Percentiles rank a stretch among this genome's conserved stretches.
These are phyloP conservation scores for Albizia julibrissin DNA, from an alignment of 306 rosid genomes.

Conservation along the genomic window DNA sequence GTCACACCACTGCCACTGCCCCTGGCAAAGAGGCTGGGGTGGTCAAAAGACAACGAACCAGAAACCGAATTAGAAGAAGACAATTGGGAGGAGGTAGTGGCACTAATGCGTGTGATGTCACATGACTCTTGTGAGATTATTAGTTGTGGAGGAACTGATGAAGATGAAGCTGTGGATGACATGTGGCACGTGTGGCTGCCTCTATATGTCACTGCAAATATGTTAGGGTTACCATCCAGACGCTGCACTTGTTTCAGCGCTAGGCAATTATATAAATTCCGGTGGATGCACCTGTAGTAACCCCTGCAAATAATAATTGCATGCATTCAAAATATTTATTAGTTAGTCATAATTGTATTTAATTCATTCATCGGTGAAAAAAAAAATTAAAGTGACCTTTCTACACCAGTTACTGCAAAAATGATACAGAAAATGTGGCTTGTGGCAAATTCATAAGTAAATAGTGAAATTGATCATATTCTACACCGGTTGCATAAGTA, in stretches of 20 bases:
- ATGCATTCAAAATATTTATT: neutral
- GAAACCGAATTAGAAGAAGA: slow-evolving; percentile 11
- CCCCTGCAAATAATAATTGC: slow-evolving; percentile 34
- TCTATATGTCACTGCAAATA: slow-evolving; percentile 56
- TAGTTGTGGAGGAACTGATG: slow-evolving; percentile 41
- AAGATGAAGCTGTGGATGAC: slow-evolving; percentile 75
- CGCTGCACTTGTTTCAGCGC: slow-evolving; percentile 79
- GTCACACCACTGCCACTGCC: neutral
- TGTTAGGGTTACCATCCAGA: slow-evolving; percentile 47
- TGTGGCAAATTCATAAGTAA: no score
- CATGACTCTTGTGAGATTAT: slow-evolving; percentile 14
- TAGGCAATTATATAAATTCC: slow-evolving; percentile 55
- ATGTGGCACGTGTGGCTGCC: slow-evolving; percentile 63
- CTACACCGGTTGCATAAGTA: no score
- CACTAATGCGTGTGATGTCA: slow-evolving; percentile 18
- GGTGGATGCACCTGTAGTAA: slow-evolving; percentile 79
- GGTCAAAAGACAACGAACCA: slow-evolving; percentile 42
- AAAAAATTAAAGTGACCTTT: neutral
- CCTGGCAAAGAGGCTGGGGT: neutral
- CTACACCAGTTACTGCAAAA: no score
- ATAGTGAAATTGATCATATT: no score
- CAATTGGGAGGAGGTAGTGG: neutral
- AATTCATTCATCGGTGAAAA: neutral
- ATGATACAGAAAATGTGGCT: no score
- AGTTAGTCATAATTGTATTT: neutral